Conservation (phyloP, 2,329 filamentous ascomycete genomes). For the Penicillium sp. region DNA sequence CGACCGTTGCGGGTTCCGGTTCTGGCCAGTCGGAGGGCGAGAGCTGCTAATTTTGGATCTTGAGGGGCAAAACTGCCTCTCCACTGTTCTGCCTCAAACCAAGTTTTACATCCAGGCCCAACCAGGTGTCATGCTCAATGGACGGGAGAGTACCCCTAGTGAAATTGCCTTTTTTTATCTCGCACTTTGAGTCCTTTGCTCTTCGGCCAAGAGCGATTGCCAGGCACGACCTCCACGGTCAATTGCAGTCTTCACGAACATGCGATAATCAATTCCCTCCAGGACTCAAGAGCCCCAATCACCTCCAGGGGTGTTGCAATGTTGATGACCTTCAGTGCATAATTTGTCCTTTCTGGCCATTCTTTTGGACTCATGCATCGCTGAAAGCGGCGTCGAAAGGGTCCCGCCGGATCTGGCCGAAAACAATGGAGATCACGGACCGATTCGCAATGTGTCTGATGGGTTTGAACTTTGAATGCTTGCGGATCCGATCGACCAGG, state of each 20-base stretch:
- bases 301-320: neutral
- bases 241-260: neutral
- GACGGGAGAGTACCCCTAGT: neutral
- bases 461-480: neutral
- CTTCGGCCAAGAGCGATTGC: neutral
- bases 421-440: neutral
- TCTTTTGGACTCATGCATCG: neutral
- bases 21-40: constrained; percentile 2
- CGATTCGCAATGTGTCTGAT: neutral
- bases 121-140: neutral
- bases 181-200: too few relatives aligned
- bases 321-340: neutral
- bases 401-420: neutral
- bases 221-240: neutral
- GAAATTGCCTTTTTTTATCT: too few relatives aligned
- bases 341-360: neutral
- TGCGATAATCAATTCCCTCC: neutral
- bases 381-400: neutral
- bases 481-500: neutral
- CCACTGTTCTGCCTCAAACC: neutral
- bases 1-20: neutral
- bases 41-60: constrained; percentile 11
- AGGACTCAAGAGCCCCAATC: neutral
- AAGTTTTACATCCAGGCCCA: neutral
- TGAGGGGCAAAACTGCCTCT: neutral